Conservation (phyloP, 176 grass and related monocot genomes). For the Phoenix dactylifera region DNA sequence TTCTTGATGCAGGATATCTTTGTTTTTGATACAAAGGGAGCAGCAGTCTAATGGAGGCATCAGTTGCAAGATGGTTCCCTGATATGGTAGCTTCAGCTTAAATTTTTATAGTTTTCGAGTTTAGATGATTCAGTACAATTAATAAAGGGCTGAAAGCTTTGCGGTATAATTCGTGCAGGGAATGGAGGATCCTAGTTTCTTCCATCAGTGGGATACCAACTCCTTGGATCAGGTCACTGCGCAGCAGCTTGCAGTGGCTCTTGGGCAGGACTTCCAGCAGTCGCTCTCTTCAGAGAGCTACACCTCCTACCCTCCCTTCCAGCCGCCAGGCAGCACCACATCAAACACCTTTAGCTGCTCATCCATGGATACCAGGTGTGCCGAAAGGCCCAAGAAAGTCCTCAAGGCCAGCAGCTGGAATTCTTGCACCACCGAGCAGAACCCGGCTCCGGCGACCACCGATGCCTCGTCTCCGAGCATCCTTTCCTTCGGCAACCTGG, state of each 20-base stretch:
- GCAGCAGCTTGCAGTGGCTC: slow-evolving; percentile 62
- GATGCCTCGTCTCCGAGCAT: slow-evolving; percentile 70
- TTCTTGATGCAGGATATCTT: background rate
- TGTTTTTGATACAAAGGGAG: background rate
- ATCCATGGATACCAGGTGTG: background rate
- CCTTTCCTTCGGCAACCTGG: slow-evolving; percentile 57
- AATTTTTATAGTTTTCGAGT: no score
- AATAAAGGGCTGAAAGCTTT: no score
- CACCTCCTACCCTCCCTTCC: slow-evolving; percentile 8
- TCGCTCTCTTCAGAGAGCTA: slow-evolving; percentile 37
- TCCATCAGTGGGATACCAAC: slow-evolving; percentile 81
- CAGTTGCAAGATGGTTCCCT: slow-evolving; percentile 3
- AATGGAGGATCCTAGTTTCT: slow-evolving; percentile 69
- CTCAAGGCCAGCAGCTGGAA: slow-evolving; percentile 68
- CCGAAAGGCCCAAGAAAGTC: slow-evolving; percentile 41
- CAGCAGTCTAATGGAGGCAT: background rate
- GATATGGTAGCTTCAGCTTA: background rate
- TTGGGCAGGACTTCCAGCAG: slow-evolving; percentile 46
- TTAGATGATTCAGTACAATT: no score
- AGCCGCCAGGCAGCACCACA: background rate
- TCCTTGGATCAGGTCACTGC: slow-evolving; percentile 57
- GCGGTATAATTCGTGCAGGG: slow-evolving; percentile 23
- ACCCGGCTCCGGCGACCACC: slow-evolving; percentile 18
- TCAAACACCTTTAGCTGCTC: no score
- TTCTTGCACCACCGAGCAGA: slow-evolving; percentile 87